phyloP scores from a whole-genome alignment of 805 yeast species.

The Metschnikowia baotianmanensis region DNA sequence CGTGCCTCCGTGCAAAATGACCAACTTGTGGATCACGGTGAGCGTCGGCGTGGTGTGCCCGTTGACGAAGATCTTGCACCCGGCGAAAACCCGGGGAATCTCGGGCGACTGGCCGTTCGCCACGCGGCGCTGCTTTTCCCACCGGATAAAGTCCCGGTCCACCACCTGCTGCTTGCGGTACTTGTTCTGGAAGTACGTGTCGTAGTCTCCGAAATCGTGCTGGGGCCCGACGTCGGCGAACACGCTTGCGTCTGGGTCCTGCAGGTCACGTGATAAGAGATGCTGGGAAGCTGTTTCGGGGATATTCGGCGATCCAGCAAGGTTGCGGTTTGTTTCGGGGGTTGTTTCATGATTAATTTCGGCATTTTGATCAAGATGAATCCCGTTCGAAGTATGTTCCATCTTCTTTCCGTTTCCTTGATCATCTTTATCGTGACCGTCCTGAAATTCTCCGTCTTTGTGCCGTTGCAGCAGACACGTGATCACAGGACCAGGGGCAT shows the following conservation, averaged over 20 bases:
- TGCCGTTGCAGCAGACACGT: neutral
- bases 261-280: conserved; percentile 9
- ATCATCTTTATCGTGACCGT: too few relatives aligned
- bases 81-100: conserved; percentile 48
- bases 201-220: conserved; percentile 63
- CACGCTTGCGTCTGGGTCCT: conserved; percentile 13
- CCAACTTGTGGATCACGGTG: conserved; percentile 63
- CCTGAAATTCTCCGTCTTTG: too few relatives aligned
- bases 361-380: too few relatives aligned
- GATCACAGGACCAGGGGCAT: neutral
- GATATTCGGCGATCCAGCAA: neutral
- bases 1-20: conserved; percentile 77
- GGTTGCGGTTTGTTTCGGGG: neutral
- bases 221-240: conserved; percentile 32
- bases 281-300: too few relatives aligned
- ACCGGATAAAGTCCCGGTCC: conserved; percentile 48
- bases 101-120: conserved; percentile 14
- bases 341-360: neutral
- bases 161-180: conserved; percentile 57
- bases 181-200: conserved; percentile 62
- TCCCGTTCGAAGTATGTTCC: too few relatives aligned
- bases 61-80: conserved; percentile 74
- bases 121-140: conserved; percentile 42
- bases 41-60: conserved; percentile 88
- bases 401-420: too few relatives aligned